A percentile compares a stretch with the other conserved stretches of the same genome.
phyloP scores from a whole-genome alignment of 1,139 yeast genomes.

The Yamadazyma taylorii region DNA sequence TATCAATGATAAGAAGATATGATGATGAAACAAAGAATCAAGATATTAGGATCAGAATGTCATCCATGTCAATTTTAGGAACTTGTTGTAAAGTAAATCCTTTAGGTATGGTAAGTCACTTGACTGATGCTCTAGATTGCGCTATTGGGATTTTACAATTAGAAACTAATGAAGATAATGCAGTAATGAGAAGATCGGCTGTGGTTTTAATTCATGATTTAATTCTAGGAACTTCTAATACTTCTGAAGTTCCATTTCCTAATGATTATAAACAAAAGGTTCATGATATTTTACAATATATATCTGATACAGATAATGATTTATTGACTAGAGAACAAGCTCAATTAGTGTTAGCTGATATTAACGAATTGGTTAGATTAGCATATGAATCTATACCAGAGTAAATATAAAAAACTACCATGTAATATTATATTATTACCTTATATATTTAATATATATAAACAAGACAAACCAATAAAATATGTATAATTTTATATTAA shows the following conservation, averaged over 20 bases:
- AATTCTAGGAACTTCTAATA: conserved; percentile 43
- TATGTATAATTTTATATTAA: not conserved
- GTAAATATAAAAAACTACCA: conserved; percentile 2
- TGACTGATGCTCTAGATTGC: conserved; percentile 68
- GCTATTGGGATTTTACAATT: conserved; percentile 68
- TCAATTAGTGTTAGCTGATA: conserved; percentile 38
- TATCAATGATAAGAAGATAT: conserved; percentile 38
- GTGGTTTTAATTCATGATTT: conserved; percentile 68
- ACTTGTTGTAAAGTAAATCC: conserved; percentile 62
- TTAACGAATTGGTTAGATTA: conserved; percentile 33
- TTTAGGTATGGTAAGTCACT: conserved; percentile 44
- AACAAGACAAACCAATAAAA: conserved; percentile 4
- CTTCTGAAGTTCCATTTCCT: conserved; percentile 52
- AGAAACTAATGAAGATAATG: conserved; percentile 47
- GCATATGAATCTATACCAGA: conserved; percentile 16
- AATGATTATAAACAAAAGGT: conserved; percentile 43
- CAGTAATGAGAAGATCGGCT: conserved; percentile 73
- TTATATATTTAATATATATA: conserved; percentile 3
- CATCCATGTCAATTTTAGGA: conserved; percentile 82
- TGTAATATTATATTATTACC: conserved; percentile 1
- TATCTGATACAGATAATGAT: conserved; percentile 51
- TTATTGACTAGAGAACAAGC: conserved; percentile 62
- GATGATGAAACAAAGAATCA: conserved; percentile 24
- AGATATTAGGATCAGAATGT: conserved; percentile 73
- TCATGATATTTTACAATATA: conserved; percentile 42